A percentile compares a stretch with the other conserved stretches of the same genome.
These are phyloP conservation scores for Claviceps citrina DNA, from an alignment of 2,329 filamentous ascomycete genomes.

Conservation along the genomic window DNA sequence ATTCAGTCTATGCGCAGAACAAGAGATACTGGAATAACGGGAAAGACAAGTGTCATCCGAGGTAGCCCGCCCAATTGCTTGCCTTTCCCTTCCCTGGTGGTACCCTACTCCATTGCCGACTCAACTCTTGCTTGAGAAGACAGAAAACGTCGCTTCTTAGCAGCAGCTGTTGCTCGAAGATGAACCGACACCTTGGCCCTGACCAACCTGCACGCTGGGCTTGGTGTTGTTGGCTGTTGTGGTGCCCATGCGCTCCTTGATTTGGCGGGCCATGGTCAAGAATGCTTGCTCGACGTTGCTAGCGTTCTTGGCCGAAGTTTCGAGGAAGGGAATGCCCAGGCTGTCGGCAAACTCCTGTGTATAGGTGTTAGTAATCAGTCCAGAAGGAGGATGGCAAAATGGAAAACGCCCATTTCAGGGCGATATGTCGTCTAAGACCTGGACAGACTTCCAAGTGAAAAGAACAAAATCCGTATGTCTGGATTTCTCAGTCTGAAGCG, in stretches of 20 bases:
- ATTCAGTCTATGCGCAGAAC: slow-evolving; percentile 23
- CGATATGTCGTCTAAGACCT: too few relatives aligned
- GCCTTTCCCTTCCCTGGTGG: slow-evolving; percentile 11
- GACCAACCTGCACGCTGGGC: slow-evolving; percentile 88
- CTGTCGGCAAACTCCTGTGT: slow-evolving; percentile 92
- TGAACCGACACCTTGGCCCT: slow-evolving; percentile 84
- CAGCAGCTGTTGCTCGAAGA: slow-evolving; percentile 79
- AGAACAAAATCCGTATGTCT: too few relatives aligned
- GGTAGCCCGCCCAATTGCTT: slow-evolving; percentile 16
- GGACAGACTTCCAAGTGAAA: too few relatives aligned
- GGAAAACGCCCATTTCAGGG: too few relatives aligned
- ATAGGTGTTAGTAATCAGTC: slow-evolving; percentile 9
- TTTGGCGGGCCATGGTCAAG: slow-evolving; percentile 98
- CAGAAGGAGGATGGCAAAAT: neutral
- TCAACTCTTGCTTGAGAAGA: neutral
- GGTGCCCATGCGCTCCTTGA: slow-evolving; percentile 99
- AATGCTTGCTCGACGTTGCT: slow-evolving; percentile 99
- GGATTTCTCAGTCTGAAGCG: too few relatives aligned
- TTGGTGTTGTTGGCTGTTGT: slow-evolving; percentile 95
- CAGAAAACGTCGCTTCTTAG: slow-evolving; percentile 34
- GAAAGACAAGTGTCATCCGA: slow-evolving; percentile 12
- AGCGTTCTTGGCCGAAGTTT: slow-evolving; percentile 98
- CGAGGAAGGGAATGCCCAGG: slow-evolving; percentile 96
- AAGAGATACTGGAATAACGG: slow-evolving; percentile 13
- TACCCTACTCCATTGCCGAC: slow-evolving; percentile 3